Conservation (phyloP, 2,329 filamentous ascomycete species). For the Ophiostoma sp. region DNA sequence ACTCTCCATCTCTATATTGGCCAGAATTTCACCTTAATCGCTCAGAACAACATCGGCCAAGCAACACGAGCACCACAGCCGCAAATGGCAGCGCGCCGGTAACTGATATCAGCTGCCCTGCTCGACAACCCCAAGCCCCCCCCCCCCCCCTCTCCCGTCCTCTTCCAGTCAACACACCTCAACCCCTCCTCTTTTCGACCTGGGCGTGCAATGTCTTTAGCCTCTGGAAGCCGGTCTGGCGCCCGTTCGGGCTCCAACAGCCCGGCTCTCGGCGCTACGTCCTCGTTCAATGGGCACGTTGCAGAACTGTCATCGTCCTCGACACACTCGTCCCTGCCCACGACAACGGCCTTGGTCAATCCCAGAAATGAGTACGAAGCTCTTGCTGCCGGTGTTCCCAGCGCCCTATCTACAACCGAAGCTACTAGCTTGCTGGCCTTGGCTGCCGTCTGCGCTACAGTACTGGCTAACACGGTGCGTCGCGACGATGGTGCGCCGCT, state of each 20-base stretch:
- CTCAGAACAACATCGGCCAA: not conserved
- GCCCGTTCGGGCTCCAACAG: not conserved
- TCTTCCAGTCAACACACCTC: not conserved
- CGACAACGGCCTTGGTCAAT: not conserved
- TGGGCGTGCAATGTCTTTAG: not conserved
- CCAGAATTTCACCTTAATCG: not conserved
- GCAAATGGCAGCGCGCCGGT: too few species aligned
- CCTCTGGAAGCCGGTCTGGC: not conserved
- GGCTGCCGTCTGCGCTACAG: constrained; percentile 61
- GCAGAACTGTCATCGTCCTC: not conserved
- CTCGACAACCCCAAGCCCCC: not conserved
- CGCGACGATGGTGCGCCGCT: constrained; percentile 86
- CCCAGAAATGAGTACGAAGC: constrained; percentile 19
- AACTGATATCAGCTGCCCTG: too few species aligned
- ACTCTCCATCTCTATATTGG: not conserved
- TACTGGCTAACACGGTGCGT: constrained; percentile 75
- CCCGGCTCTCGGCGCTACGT: constrained; percentile 10
- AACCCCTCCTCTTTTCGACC: not conserved
- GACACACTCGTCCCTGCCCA: not conserved
- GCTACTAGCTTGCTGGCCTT: constrained; percentile 55
- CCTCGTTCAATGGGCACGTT: constrained; percentile 16
- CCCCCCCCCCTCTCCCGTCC: not conserved
- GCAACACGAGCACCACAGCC: too few species aligned
- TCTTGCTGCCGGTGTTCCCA: constrained; percentile 22
- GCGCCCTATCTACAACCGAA: constrained; percentile 48